These are phyloP conservation scores for Hirschfeldia incana DNA, from an alignment of 345 rosid genomes.

Conservation along the genomic window DNA sequence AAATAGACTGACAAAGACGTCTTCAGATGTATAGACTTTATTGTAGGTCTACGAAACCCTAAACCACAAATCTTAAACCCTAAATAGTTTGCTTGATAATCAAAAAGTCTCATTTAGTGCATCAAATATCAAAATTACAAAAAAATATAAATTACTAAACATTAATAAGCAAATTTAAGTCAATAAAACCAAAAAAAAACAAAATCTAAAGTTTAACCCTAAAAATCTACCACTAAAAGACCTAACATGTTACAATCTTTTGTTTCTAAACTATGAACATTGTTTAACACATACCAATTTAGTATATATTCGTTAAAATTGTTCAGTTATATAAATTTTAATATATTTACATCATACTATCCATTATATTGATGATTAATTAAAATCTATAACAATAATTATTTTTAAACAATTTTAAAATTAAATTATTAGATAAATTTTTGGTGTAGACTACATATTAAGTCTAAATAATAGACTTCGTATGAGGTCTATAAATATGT, in stretches of 20 bases:
- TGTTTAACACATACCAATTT: background rate
- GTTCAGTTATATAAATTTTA: too few relatives aligned
- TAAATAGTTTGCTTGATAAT: background rate
- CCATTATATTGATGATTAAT: too few relatives aligned
- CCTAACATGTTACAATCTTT: background rate
- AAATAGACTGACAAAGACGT: background rate
- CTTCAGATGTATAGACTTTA: background rate
- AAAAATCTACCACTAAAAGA: background rate
- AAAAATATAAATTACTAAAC: background rate
- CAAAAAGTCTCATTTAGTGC: background rate
- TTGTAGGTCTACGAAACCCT: background rate
- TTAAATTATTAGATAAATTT: too few relatives aligned
- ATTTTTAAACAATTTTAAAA: too few relatives aligned
- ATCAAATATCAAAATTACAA: background rate
- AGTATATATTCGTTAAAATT: too few relatives aligned
- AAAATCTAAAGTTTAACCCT: background rate
- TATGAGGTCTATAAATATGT: too few relatives aligned
- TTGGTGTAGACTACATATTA: too few relatives aligned
- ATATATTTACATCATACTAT: too few relatives aligned
- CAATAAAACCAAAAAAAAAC: background rate
- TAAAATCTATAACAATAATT: too few relatives aligned
- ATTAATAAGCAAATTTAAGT: background rate
- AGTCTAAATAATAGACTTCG: too few relatives aligned
- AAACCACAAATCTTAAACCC: background rate
- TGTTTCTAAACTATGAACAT: background rate